Percentiles rank a stretch among this genome's conserved stretches.
These are phyloP conservation scores for Onygena corvina DNA, from an alignment of 2,329 filamentous ascomycete genomes.

Conservation along the genomic window DNA sequence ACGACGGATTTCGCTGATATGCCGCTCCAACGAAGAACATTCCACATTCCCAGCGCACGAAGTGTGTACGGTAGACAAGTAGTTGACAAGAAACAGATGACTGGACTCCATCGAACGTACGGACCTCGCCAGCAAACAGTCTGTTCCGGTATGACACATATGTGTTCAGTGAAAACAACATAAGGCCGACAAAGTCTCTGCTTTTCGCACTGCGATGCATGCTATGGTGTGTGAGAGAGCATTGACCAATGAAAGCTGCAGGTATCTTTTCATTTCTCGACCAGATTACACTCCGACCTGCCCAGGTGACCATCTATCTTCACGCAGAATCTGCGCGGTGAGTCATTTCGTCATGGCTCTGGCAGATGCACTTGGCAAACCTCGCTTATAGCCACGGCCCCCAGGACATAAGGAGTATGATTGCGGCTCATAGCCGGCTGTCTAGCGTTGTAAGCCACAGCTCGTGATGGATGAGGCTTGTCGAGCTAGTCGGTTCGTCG, in stretches of 20 bases:
- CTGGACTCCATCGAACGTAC: not conserved
- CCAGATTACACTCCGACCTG: not conserved
- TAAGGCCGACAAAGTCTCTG: not conserved
- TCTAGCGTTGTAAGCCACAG: conserved; percentile 1
- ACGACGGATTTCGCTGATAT: not conserved
- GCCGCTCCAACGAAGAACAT: not conserved
- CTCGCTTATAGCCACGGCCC: conserved; percentile 2
- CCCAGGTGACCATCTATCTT: not conserved
- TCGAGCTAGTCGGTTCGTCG: not conserved
- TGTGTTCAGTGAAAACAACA: too few relatives aligned
- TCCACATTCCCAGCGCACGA: not conserved
- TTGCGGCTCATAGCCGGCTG: not conserved
- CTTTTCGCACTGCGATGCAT: not conserved
- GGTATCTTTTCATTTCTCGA: not conserved
- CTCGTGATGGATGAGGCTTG: conserved; percentile 5
- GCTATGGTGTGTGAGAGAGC: conserved; percentile 2
- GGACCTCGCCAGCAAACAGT: not conserved
- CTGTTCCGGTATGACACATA: not conserved
- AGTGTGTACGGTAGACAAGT: not conserved
- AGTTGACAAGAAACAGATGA: not conserved
- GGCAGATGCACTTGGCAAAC: not conserved
- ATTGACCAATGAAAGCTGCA: conserved; percentile 7
- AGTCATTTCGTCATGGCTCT: conserved; percentile 2
- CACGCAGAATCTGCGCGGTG: not conserved
- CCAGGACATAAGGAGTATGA: not conserved